These are phyloP conservation scores for Aureobasidium sp. DNA, from an alignment of 2,329 filamentous ascomycete genomes.

Conservation along the genomic window DNA sequence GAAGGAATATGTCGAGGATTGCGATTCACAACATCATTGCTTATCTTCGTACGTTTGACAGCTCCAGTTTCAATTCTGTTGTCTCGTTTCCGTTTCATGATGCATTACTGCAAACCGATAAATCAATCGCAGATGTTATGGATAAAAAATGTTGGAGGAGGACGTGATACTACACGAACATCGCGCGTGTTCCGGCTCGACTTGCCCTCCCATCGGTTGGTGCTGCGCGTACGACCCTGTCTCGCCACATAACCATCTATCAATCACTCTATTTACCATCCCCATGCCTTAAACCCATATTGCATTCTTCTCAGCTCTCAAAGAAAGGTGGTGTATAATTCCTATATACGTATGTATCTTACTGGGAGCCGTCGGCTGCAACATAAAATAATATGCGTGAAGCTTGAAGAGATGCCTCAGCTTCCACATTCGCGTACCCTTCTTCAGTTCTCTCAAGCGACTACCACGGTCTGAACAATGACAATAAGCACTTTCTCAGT, in stretches of 20 bases:
- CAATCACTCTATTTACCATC: neutral
- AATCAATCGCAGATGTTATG: neutral
- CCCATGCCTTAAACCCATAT: no score
- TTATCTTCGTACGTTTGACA: neutral
- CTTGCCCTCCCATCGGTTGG: neutral
- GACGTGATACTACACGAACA: slow-evolving; percentile 1
- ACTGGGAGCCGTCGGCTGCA: no score
- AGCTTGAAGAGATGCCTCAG: no score
- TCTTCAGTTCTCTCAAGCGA: no score
- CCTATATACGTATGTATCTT: no score
- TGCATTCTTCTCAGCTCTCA: neutral
- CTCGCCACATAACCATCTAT: no score
- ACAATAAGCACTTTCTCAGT: neutral
- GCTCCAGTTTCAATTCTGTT: neutral
- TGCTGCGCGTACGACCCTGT: neutral
- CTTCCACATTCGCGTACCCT: no score
- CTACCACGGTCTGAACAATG: no score
- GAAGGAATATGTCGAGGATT: neutral
- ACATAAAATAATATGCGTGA: no score
- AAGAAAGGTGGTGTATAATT: no score
- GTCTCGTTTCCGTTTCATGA: neutral
- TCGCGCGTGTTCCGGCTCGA: neutral
- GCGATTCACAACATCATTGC: neutral
- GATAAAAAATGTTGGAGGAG: neutral
- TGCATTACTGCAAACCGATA: neutral